Base-by-base conservation (phyloP, 768 basidiomycete genomes). In the Exidia glandulosa region DNA sequence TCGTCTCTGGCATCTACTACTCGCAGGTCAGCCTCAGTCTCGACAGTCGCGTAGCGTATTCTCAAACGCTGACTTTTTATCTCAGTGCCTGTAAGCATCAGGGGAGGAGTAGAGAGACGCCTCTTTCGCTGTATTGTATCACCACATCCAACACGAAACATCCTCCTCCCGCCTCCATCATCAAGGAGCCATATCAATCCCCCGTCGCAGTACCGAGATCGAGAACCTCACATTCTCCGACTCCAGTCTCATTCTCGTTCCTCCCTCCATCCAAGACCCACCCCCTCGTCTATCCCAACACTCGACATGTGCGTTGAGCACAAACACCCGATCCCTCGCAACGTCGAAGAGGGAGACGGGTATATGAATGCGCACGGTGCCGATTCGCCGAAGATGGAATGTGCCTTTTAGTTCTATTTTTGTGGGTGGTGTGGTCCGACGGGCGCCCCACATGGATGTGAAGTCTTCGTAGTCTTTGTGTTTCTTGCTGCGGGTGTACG, bases 1-100 rank as follows among this genome's bases (percentile, higher is more conserved):
- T 77, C 16, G 74, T 83, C 7, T 77, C 78, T 1, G 63, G 69
- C 3, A 79, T 79, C 27, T 81, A 77, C 68, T 81, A 82, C 63
- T 82, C 72, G 67, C 81, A 82, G 73, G 80, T 77, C 62, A 56
- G 33, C 23, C 41, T n/a, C n/a, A n/a, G n/a, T n/a, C n/a, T n/a
- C n/a, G n/a, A 12, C 6, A 12, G 19, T 5, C 2, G 41, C 6
- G 16, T 45, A 2, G 6, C 41, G 41, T 19, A 19, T 2, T 6
- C 6, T 6, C 9, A 45, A 6, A 14, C 16, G 41, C 12, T 23
- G 16, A 19, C 16, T 45, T 7, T 45, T 6, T 45, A 19, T 19
- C 5, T 6, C 41, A 45, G 41, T 45, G 41, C 41, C 23, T 45
- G 41, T 45, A 23, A 45, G 41, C 19, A 45, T 45, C 19, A 45